Percentiles rank a stretch among this genome's conserved stretches.
These are phyloP conservation scores for Cytospora chrysosperma DNA, from an alignment of 2,329 filamentous ascomycete species.

Conservation along the genomic window DNA sequence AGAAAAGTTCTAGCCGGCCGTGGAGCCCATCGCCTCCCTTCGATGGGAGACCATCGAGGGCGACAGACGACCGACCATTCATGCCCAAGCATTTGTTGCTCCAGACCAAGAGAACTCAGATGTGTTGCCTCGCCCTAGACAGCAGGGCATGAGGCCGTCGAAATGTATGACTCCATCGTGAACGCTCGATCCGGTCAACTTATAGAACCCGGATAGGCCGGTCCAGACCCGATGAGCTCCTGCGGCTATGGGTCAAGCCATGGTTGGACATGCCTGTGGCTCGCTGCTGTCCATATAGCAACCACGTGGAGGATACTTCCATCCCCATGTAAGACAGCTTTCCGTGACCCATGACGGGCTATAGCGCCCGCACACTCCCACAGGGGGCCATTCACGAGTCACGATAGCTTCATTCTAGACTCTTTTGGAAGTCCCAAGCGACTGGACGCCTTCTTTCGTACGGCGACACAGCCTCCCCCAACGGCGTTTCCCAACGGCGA, in stretches of 20 bases:
- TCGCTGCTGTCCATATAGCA: background rate
- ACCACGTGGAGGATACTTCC: background rate
- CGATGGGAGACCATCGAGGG: background rate
- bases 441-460: background rate
- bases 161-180: background rate
- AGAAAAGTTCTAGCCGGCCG: background rate
- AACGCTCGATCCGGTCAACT: background rate
- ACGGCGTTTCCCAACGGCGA: background rate
- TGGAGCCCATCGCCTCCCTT: background rate
- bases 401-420: conserved; percentile 1
- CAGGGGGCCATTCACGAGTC: background rate
- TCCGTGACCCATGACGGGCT: background rate
- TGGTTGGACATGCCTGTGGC: background rate
- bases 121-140: background rate
- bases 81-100: background rate
- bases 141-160: background rate
- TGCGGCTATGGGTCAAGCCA: background rate
- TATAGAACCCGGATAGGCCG: background rate
- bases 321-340: background rate
- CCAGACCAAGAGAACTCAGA: background rate
- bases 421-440: background rate
- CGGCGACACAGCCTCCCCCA: background rate
- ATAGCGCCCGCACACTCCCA: background rate
- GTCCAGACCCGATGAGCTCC: background rate
- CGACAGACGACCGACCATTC: background rate